Conservation (phyloP, 2,329 filamentous ascomycete genomes). For the Trichoderma sp. region DNA sequence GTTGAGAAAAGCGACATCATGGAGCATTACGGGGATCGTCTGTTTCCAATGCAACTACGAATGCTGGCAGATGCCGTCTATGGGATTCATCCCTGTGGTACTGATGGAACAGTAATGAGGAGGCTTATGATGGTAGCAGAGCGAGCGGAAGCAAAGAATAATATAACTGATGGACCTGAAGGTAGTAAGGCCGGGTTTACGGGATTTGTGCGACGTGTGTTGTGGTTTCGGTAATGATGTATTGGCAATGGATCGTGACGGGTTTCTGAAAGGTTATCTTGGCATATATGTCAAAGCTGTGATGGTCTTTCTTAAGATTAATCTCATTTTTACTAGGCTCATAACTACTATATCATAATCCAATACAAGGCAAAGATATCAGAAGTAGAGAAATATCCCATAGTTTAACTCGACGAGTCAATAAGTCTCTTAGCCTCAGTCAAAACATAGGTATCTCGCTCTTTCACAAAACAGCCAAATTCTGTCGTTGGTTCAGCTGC, state of each 20-base stretch:
- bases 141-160: too few relatives aligned
- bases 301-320: background rate
- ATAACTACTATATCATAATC: background rate
- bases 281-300: background rate
- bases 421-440: background rate
- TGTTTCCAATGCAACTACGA: slow-evolving; percentile 50
- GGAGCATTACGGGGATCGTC: slow-evolving; percentile 42
- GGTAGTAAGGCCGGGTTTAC: too few relatives aligned
- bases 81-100: slow-evolving; percentile 28
- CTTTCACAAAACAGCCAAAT: background rate
- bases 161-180: too few relatives aligned
- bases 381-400: background rate
- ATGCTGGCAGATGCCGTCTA: slow-evolving; percentile 45
- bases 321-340: background rate
- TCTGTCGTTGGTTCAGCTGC: background rate
- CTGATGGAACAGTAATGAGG: slow-evolving; percentile 27
- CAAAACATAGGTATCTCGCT: background rate
- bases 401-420: background rate
- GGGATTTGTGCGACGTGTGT: too few relatives aligned
- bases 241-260: too few relatives aligned
- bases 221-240: too few relatives aligned
- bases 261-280: too few relatives aligned
- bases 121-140: too few relatives aligned
- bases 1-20: too few relatives aligned
- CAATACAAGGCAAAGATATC: background rate